Evolutionary conservation across 2,329 filamentous ascomycete genomes (phyloP).

Genomic region (Blumeriella jaapii): DNA sequence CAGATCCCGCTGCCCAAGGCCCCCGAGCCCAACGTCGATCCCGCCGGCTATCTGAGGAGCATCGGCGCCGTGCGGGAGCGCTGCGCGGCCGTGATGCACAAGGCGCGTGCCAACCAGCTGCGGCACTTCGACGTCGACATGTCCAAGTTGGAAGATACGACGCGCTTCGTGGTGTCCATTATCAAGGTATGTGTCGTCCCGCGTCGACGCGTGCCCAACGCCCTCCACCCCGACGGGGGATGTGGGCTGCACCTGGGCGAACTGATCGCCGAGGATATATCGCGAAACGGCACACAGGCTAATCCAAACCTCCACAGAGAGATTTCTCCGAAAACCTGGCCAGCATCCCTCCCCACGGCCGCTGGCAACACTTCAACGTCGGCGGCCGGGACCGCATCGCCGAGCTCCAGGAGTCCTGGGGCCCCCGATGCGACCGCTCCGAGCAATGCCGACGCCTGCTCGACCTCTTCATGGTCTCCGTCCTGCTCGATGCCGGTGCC

Average conservation of each 20-base stretch:
- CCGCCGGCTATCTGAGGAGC: constrained; percentile 82
- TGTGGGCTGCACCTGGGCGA: too few species aligned
- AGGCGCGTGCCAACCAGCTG: constrained; percentile 55
- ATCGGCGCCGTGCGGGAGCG: constrained; percentile 76
- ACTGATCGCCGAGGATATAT: too few species aligned
- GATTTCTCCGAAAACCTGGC: constrained; percentile 59
- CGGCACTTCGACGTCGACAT: constrained; percentile 62
- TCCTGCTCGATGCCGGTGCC: constrained; percentile 77
- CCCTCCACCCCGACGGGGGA: too few species aligned
- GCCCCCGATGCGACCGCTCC: constrained; percentile 53
- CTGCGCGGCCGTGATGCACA: constrained; percentile 48
- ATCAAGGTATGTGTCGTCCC: constrained; percentile 43
- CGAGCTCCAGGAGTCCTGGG: constrained; percentile 59
- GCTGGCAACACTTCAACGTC: constrained; percentile 78
- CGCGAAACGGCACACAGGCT: too few species aligned
- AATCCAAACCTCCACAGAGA: constrained; percentile 42
- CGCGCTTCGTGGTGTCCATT: constrained; percentile 59
- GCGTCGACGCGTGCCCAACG: too few species aligned
- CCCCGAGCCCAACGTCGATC: constrained; percentile 79
- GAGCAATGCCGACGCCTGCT: constrained; percentile 66
- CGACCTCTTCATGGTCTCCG: constrained; percentile 70
- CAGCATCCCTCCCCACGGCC: constrained; percentile 73
- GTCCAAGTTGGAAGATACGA: constrained; percentile 55
- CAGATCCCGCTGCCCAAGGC: constrained; percentile 73
- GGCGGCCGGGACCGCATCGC: constrained; percentile 64